Percentiles rank a stretch among this genome's conserved stretches.
Evolutionary conservation across 495 filamentous ascomycete genomes (phyloP).

Genomic region (Jackrogersella minutella): DNA sequence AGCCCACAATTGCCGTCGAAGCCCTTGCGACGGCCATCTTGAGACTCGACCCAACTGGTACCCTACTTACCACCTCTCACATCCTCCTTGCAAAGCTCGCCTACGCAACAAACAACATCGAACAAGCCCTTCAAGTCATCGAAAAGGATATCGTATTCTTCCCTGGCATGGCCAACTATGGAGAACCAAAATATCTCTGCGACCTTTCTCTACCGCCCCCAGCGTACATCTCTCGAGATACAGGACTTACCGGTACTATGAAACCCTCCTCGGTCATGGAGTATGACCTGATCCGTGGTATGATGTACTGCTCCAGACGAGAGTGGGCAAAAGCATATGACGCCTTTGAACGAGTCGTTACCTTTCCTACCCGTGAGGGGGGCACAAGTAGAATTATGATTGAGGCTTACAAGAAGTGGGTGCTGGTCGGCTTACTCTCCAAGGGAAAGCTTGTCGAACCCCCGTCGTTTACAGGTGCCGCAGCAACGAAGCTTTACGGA

Average conservation of each 20-base stretch:
- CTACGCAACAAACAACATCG: conserved; percentile 58
- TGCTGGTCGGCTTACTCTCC: conserved; percentile 77
- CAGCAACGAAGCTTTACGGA: conserved; percentile 65
- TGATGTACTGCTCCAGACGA: conserved; percentile 77
- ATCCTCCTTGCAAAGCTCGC: conserved; percentile 68
- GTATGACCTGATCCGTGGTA: conserved; percentile 80
- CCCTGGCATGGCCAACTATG: conserved; percentile 54
- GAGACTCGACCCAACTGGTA: conserved; percentile 73
- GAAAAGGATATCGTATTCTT: conserved; percentile 74
- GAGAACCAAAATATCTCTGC: conserved; percentile 39
- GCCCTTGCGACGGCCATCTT: conserved; percentile 72
- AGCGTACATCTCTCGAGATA: conserved; percentile 62
- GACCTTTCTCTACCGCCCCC: conserved; percentile 47
- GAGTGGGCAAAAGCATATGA: conserved; percentile 76
- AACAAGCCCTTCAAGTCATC: conserved; percentile 68
- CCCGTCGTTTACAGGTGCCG: conserved; percentile 47
- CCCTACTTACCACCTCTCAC: conserved; percentile 74
- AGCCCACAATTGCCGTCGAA: conserved; percentile 68
- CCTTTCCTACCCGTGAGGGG: conserved; percentile 65
- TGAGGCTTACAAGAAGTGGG: conserved; percentile 93
- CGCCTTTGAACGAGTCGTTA: conserved; percentile 73
- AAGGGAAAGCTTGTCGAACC: conserved; percentile 67
- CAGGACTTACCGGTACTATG: conserved; percentile 66
- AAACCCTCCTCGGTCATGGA: conserved; percentile 68
- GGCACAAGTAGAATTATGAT: conserved; percentile 78